Conservation (phyloP, 345 rosid genomes). For the Clarkia xantiana region DNA sequence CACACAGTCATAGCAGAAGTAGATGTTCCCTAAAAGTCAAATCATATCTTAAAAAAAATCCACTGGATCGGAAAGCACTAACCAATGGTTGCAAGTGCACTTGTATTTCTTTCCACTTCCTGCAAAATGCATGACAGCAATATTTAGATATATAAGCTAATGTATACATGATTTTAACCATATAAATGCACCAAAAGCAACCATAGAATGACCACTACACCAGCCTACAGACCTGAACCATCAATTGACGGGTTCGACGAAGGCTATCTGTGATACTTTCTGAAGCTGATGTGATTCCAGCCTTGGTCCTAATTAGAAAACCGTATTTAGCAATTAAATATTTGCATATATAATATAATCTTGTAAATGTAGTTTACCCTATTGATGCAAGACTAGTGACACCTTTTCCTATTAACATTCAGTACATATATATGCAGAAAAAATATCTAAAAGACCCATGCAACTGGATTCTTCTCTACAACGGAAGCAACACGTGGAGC, state of each 20-base stretch:
- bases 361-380: too few relatives aligned
- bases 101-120: constrained; percentile 92
- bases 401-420: too few relatives aligned
- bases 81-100: constrained; percentile 71
- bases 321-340: too few relatives aligned
- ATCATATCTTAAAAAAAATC: background rate
- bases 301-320: constrained; percentile 47
- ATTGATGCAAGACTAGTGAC: too few relatives aligned
- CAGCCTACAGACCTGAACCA: constrained; percentile 63
- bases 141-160: background rate
- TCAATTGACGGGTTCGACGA: constrained; percentile 77
- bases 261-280: constrained; percentile 98
- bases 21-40: background rate
- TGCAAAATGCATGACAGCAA: constrained; percentile 12
- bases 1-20: background rate
- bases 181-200: background rate
- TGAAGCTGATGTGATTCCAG: constrained; percentile 91
- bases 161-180: background rate
- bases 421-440: too few relatives aligned
- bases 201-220: background rate
- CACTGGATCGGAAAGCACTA: constrained; percentile 18
- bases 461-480: too few relatives aligned
- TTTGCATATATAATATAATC: too few relatives aligned
- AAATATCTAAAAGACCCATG: too few relatives aligned
- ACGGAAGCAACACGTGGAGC: too few relatives aligned